These are phyloP conservation scores for Neocucurbitaria cava DNA, from an alignment of 2,329 filamentous ascomycete genomes.

Conservation along the genomic window DNA sequence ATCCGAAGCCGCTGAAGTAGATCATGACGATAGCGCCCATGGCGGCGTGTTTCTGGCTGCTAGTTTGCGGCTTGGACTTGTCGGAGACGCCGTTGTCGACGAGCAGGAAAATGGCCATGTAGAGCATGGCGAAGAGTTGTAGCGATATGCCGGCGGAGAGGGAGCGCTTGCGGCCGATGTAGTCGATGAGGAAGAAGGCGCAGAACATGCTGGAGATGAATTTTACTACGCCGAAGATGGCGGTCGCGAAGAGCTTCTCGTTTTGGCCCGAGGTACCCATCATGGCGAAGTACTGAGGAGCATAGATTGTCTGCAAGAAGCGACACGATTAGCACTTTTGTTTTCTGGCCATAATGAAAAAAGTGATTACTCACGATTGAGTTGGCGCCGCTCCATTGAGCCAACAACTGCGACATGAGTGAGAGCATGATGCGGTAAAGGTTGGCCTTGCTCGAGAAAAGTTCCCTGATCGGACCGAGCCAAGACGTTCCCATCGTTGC, in stretches of 20 bases:
- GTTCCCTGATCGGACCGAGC: constrained; percentile 71
- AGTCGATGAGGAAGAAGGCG: constrained; percentile 80
- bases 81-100: constrained; percentile 65
- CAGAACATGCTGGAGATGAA: constrained; percentile 71
- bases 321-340: too few species aligned
- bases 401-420: constrained; percentile 72
- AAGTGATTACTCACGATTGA: too few species aligned
- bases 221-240: constrained; percentile 78
- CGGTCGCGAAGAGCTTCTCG: constrained; percentile 75
- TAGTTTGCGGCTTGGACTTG: constrained; percentile 57
- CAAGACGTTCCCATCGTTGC: constrained; percentile 71
- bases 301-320: constrained; percentile 81
- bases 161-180: constrained; percentile 73
- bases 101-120: constrained; percentile 63
- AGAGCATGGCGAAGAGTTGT: constrained; percentile 61
- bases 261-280: constrained; percentile 73
- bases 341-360: too few species aligned
- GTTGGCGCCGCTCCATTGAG: constrained; percentile 76
- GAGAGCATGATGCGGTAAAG: constrained; percentile 75
- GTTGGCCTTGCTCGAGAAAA: constrained; percentile 72
- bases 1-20: constrained; percentile 54
- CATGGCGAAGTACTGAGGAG: constrained; percentile 74
- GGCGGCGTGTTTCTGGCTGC: constrained; percentile 62
- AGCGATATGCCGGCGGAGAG: constrained; percentile 57
- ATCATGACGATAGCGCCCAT: constrained; percentile 74